phyloP scores from a whole-genome alignment of 2,329 filamentous ascomycete genomes.

The Trichophyton simii region DNA sequence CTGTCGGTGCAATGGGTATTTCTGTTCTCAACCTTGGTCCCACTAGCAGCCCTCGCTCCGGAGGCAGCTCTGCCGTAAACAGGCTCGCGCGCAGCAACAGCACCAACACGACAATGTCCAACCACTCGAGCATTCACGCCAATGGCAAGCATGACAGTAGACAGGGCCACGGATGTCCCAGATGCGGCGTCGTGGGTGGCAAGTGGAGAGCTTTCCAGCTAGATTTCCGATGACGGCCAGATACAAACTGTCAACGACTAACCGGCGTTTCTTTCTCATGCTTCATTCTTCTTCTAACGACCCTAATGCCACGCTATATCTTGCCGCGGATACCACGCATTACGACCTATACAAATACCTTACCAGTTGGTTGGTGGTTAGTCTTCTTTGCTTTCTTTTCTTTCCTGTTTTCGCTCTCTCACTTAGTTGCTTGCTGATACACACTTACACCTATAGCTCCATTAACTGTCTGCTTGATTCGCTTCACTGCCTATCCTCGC shows the following conservation, averaged over 20 bases:
- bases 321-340: not conserved
- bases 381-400: not conserved
- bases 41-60: slow-evolving; percentile 20
- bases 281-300: slow-evolving; percentile 14
- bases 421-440: not conserved
- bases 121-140: slow-evolving; percentile 6
- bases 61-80: not conserved
- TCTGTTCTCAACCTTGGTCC: slow-evolving; percentile 28
- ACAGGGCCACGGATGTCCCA: slow-evolving; percentile 30
- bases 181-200: slow-evolving; percentile 34
- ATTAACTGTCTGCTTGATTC: not conserved
- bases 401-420: not conserved
- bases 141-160: slow-evolving; percentile 19
- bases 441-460: not conserved
- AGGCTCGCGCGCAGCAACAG: not conserved
- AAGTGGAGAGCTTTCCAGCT: slow-evolving; percentile 39
- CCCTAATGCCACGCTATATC: slow-evolving; percentile 1
- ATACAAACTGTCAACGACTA: not conserved
- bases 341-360: not conserved
- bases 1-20: slow-evolving; percentile 20
- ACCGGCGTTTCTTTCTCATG: not conserved
- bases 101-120: not conserved
- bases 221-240: slow-evolving; percentile 31
- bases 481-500: not conserved
- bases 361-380: slow-evolving; percentile 2